phyloP scores from a whole-genome alignment of 805 yeast species.

The Grigorovia yakushimaensis region DNA sequence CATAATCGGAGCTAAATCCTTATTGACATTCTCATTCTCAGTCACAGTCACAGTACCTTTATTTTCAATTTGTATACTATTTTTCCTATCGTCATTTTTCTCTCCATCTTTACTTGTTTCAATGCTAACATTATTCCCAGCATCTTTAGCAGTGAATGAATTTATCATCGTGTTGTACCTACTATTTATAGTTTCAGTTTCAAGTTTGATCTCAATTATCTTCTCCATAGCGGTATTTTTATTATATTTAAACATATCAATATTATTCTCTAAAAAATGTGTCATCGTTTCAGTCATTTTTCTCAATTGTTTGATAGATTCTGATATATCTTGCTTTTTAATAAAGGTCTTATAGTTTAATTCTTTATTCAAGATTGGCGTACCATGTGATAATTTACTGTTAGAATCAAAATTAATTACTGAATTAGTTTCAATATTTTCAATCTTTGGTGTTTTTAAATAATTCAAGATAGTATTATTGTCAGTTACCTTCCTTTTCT shows the following conservation, averaged over 20 bases:
- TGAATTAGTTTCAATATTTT: neutral
- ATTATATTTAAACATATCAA: neutral
- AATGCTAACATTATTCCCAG: neutral
- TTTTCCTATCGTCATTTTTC: neutral
- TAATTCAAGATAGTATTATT: neutral
- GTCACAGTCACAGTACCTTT: no score
- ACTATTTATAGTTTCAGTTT: neutral
- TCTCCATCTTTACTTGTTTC: neutral
- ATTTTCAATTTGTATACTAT: no score
- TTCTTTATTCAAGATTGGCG: neutral
- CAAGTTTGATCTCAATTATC: neutral
- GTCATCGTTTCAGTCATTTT: neutral
- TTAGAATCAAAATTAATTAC: neutral
- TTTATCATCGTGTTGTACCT: neutral
- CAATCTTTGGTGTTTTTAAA: neutral
- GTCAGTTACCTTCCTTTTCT: constrained; percentile 28
- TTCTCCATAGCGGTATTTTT: neutral
- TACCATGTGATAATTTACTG: neutral
- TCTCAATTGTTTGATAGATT: neutral
- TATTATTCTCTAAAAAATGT: neutral
- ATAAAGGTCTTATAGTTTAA: neutral
- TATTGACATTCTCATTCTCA: neutral
- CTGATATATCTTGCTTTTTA: neutral
- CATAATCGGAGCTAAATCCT: constrained; percentile 1
- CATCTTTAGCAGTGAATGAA: neutral